phyloP scores from a whole-genome alignment of 495 filamentous ascomycete genomes.

The Tricharina praecox region DNA sequence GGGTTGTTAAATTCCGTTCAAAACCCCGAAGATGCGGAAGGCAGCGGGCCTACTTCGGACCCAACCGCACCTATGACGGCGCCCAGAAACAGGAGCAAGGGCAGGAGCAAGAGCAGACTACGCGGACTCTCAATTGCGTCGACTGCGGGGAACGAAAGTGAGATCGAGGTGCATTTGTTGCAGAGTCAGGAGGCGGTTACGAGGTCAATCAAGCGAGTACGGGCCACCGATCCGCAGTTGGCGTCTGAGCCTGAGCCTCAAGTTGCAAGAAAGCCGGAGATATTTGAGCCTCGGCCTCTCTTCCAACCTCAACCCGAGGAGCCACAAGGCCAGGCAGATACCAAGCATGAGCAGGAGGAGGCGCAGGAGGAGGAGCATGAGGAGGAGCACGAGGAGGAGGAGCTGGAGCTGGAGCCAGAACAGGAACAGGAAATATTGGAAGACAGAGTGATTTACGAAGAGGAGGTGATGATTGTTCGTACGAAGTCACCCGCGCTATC shows the following conservation, averaged over 20 bases:
- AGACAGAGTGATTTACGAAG: background rate
- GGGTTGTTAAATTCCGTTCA: background rate
- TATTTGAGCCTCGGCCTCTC: too few species aligned
- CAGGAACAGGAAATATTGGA: background rate
- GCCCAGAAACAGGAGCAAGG: background rate
- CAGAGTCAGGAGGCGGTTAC: background rate
- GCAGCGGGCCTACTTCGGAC: too few species aligned
- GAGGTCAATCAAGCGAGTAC: background rate
- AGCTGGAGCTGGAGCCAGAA: background rate
- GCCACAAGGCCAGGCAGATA: too few species aligned
- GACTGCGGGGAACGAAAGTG: background rate
- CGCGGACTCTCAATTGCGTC: background rate
- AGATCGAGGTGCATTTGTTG: background rate
- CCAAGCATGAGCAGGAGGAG: too few species aligned
- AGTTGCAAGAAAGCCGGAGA: too few species aligned
- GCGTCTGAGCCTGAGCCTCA: background rate
- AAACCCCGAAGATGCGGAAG: background rate
- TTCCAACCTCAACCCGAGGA: too few species aligned
- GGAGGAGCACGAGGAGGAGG: too few species aligned
- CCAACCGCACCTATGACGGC: too few species aligned
- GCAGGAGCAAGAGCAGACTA: background rate
- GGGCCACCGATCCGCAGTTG: too few species aligned
- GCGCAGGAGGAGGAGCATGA: too few species aligned
- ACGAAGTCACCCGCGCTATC: background rate
- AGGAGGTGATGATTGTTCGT: background rate